Conservation (phyloP, 2,329 filamentous ascomycete genomes). For the Macroventuria anomochaeta region DNA sequence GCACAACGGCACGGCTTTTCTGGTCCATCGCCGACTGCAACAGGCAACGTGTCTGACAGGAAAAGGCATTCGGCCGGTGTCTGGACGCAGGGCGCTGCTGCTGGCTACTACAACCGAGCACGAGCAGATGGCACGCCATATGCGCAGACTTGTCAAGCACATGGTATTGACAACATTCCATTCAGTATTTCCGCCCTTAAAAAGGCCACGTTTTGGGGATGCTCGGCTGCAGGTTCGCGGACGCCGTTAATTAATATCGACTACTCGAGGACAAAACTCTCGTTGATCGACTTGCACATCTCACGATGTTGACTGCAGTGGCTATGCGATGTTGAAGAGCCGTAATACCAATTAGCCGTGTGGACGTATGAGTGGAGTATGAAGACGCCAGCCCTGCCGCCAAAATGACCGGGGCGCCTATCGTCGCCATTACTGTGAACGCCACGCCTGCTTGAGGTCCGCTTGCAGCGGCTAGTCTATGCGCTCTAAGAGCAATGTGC, state of each 20-base stretch:
- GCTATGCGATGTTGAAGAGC: conserved; percentile 28
- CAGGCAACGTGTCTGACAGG: conserved; percentile 36
- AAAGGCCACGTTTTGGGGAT: conserved; percentile 19
- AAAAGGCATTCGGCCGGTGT: conserved; percentile 24
- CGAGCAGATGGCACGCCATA: conserved; percentile 23
- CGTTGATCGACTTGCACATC: conserved; percentile 2
- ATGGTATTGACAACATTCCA: conserved; percentile 20
- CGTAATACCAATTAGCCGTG: conserved; percentile 47
- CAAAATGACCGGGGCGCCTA: conserved; percentile 35
- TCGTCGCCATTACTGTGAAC: conserved; percentile 35
- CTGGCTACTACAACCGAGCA: conserved; percentile 21
- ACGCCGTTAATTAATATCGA: conserved; percentile 13
- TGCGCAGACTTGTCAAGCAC: conserved; percentile 24
- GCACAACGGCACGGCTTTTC: conserved; percentile 25
- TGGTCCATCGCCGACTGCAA: conserved; percentile 27
- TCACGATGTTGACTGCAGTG: conserved; percentile 19
- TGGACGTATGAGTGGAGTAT: conserved; percentile 22
- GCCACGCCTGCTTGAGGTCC: conserved; percentile 40
- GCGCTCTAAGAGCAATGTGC: conserved; percentile 36
- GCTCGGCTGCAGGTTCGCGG: conserved; percentile 16
- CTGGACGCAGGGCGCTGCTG: conserved; percentile 26
- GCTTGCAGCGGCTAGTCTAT: conserved; percentile 50
- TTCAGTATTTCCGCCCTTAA: conserved; percentile 17
- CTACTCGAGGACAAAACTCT: neutral
- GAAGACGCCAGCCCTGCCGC: conserved; percentile 43